A percentile compares a stretch with the other conserved stretches of the same genome.
Conservation (phyloP, 208 protist species). For the Trypanosoma mega region DNA sequence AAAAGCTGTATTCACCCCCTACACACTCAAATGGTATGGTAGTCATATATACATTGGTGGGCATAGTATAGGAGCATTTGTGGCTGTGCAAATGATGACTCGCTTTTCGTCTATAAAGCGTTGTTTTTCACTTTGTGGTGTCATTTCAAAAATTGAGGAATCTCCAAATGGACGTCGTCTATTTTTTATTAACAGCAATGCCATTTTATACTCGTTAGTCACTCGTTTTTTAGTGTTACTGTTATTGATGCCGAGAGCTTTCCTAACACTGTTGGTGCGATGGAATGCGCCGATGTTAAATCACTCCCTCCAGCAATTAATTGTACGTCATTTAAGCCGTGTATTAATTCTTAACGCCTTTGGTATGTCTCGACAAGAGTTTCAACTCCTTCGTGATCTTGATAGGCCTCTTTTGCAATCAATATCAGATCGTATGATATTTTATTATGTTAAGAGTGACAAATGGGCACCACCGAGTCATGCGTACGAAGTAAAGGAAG, state of each 20-base stretch:
- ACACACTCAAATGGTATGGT: conserved; percentile 33
- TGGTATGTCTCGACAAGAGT: conserved; percentile 56
- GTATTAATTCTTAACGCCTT: conserved; percentile 44
- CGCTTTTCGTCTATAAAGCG: conserved; percentile 44
- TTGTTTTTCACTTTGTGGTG: conserved; percentile 68
- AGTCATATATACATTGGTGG: conserved; percentile 61
- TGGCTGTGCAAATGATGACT: conserved; percentile 58
- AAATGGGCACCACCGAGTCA: conserved; percentile 49
- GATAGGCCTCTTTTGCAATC: conserved; percentile 42
- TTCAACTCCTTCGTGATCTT: conserved; percentile 42
- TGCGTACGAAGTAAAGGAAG: conserved; percentile 41
- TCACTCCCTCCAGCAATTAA: conserved; percentile 15
- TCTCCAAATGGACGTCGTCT: conserved; percentile 55
- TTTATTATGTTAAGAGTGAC: conserved; percentile 70
- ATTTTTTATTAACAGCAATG: conserved; percentile 30
- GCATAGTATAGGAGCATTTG: conserved; percentile 80
- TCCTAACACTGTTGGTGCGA: conserved; percentile 9
- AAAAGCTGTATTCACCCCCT: conserved; percentile 1
- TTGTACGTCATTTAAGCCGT: conserved; percentile 31
- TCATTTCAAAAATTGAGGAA: conserved; percentile 50
- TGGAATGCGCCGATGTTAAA: conserved; percentile 28
- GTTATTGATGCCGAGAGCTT: conserved; percentile 8
- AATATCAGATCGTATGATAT: conserved; percentile 50
- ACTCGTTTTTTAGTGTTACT: conserved; percentile 26
- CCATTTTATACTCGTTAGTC: conserved; percentile 33